A percentile compares a stretch with the other conserved stretches of the same genome.
phyloP scores from a whole-genome alignment of 495 filamentous ascomycete species.

The Aspergillus homomorphus region DNA sequence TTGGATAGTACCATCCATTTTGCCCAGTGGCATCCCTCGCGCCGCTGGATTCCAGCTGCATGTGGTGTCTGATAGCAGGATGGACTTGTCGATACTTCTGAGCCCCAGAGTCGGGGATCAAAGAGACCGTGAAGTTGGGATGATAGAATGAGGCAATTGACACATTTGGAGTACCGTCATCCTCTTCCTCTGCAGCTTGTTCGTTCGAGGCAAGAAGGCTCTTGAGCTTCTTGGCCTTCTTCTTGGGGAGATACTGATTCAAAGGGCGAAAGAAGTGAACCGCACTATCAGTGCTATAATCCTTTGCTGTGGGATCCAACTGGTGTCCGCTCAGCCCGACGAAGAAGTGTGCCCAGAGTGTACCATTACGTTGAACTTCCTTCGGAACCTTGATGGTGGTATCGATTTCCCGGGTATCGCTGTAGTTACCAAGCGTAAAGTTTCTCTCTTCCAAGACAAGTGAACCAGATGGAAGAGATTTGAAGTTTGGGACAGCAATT shows the following conservation, averaged over 20 bases:
- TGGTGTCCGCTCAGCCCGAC: conserved; percentile 69
- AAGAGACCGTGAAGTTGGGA: conserved; percentile 85
- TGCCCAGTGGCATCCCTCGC: conserved; percentile 76
- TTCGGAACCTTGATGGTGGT: conserved; percentile 75
- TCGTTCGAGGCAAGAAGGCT: conserved; percentile 67
- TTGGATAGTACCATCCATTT: conserved; percentile 96
- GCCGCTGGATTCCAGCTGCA: conserved; percentile 70
- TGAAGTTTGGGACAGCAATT: conserved; percentile 63
- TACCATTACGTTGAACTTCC: conserved; percentile 85
- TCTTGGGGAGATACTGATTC: conserved; percentile 87
- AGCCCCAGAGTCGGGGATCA: conserved; percentile 77
- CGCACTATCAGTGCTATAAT: conserved; percentile 70
- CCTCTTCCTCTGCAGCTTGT: conserved; percentile 51
- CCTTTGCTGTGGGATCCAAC: conserved; percentile 68
- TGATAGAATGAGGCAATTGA: conserved; percentile 86
- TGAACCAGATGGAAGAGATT: conserved; percentile 47
- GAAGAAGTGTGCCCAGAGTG: conserved; percentile 91
- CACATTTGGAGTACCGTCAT: conserved; percentile 52
- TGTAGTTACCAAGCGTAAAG: conserved; percentile 77
- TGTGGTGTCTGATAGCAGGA: conserved; percentile 69
- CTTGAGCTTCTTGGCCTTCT: conserved; percentile 87
- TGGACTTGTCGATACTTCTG: conserved; percentile 64
- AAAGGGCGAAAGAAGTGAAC: conserved; percentile 81
- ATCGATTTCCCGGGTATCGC: conserved; percentile 72
- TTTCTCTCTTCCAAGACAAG: conserved; percentile 76